Base-by-base conservation (phyloP, 345 rosid genomes). In the Physaria fendleri region DNA sequence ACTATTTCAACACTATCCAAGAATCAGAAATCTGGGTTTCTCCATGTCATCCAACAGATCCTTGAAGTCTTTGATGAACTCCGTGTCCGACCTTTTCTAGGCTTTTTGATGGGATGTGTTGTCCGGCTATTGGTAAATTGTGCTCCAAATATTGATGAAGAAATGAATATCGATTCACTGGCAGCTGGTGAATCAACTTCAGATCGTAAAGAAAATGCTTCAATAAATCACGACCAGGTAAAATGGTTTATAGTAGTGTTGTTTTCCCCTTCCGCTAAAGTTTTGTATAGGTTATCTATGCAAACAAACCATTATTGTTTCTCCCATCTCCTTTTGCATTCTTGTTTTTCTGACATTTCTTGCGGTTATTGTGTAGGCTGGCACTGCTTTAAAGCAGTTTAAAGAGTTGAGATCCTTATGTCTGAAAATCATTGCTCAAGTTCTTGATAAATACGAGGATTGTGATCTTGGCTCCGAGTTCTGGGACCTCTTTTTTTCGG, bases 401-500 rank as follows among this genome's bases (percentile, higher is more conserved):
- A 89, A 87, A 81, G 94, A 82, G 65, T 38, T 89, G 71, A 81
- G 99, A 71, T 85, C 97, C 49, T 67, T 87, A 30, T 83, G 94
- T 76, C 75, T 93, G 75, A 85, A 77, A 75, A 77, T 89, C 65
- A 47, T 93, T 59, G 77, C 88, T 41, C 37, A 65, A 71, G 86
- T 82, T 74, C 84, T 89, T 43, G 80, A 83, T 44, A 83, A 89
- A 77, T 85, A 85, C 39, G 94, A 83, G 66, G 85, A 82, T 60
- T 85, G 76, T 79, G 82, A 85, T 65, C 81, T 83, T 76, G 94
- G 82, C 40, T 17, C 65, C 25, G 88, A 83, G 47, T 85, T 85
- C 69, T 93, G 97, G 99, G 81, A 87, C 72, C 75, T 89, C 45
- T 85, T 87, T 83, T 93, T 93, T 71, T 48, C 37, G 41, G 86